Conservation (phyloP, 106 monocot species). For the Platanthera zijinensis region DNA sequence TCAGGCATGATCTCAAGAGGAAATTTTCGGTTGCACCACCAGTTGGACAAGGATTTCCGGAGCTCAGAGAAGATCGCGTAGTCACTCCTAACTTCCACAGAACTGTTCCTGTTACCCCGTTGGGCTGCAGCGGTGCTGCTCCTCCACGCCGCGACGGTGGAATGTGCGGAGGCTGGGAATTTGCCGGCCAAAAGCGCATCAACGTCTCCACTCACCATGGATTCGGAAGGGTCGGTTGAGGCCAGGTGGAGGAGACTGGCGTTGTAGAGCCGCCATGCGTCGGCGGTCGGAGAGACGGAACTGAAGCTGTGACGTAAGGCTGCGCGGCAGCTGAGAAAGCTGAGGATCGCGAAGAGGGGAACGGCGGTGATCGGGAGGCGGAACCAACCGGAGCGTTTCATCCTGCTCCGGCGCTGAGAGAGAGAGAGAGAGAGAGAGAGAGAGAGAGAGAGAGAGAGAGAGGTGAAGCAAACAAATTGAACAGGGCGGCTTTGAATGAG, state of each 20-base stretch:
- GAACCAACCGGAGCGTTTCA: slow-evolving; percentile 10
- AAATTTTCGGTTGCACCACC: slow-evolving; percentile 32
- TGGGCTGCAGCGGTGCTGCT: slow-evolving; percentile 14
- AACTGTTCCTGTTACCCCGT: slow-evolving; percentile 4
- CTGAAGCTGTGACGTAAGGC: slow-evolving; percentile 8
- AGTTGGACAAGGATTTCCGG: slow-evolving; percentile 27
- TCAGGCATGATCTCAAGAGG: slow-evolving; percentile 49
- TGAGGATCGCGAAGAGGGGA: slow-evolving; percentile 34
- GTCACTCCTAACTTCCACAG: neutral
- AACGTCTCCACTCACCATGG: slow-evolving; percentile 20
- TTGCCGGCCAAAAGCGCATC: slow-evolving; percentile 30
- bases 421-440: too few relatives aligned
- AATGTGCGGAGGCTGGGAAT: slow-evolving; percentile 6
- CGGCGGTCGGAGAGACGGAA: neutral
- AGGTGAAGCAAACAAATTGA: too few relatives aligned
- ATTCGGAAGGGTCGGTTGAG: slow-evolving; percentile 17
- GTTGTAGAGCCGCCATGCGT: slow-evolving; percentile 7
- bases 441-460: too few relatives aligned
- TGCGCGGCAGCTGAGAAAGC: slow-evolving; percentile 34
- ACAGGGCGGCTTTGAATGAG: too few relatives aligned
- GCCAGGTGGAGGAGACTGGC: slow-evolving; percentile 24
- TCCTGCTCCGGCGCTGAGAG: neutral
- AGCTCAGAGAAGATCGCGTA: slow-evolving; percentile 27
- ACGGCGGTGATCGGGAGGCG: slow-evolving; percentile 27
- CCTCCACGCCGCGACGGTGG: neutral